Evolutionary conservation across 2,329 filamentous ascomycete genomes (phyloP), one percentile per base, ranked within the genome.

Genomic region (Onygenales sp.): DNA sequence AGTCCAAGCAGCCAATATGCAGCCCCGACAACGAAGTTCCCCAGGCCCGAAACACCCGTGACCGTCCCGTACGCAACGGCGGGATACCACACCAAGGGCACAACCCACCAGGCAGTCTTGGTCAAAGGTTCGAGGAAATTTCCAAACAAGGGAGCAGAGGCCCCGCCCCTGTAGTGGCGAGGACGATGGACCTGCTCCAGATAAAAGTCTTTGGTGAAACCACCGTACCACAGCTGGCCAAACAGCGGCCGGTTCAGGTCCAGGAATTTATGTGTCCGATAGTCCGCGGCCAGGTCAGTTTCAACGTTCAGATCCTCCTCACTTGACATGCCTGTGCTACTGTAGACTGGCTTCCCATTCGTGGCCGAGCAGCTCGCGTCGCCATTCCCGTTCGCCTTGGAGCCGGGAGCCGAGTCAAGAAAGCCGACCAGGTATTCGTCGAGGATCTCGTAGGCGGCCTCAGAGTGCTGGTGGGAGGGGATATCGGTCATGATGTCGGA

Each of bases 71-170:
- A 95, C 8, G 75, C 62, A 42, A 95, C 80, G 14, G 77, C 80
- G n/a, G 93, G 93, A 42, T 93, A 67, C 93, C 93, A 98, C 1
- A 95, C 56, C 0, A 77, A 77, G 2, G 93, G 93, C 9, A 98
- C 79, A 44, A 95, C 69, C 83, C 86, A 98, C 93, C 93, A 98
- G 1, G 93, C 82, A 2, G 93, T 98, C 77, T 91, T 87, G 69
- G 85, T 91, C 55, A 98, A 74, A n/a, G 93, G 93, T 73, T 98
- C 93, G n/a, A 98, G 77, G 69, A 98, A 95, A 73, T 98, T 97
- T 56, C 93, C 93, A 71, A 98, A 98, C 27, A 98, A 74, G 17
- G 93, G 93, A 39, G 93, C 93, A 6, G 90, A 96, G 57, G 84
- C 83, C 54, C 93, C 93, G 59, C 92, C 92, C 67, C 85, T 94